Conservation (phyloP, 2,329 filamentous ascomycete species). For the Xylaria sp. region DNA sequence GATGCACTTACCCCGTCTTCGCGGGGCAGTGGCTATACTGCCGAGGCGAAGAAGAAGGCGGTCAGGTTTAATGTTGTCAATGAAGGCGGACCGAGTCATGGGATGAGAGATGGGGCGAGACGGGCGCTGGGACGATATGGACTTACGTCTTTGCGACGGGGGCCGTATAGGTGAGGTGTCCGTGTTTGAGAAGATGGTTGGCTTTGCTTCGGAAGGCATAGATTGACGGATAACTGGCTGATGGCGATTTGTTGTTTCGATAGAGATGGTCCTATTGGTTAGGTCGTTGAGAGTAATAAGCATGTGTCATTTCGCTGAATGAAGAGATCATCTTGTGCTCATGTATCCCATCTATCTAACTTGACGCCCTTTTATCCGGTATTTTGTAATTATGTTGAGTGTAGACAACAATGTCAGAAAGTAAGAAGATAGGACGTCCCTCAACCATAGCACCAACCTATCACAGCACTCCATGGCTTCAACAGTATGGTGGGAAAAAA, state of each 20-base stretch:
- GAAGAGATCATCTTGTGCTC: not conserved
- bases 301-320: too few species aligned
- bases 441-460: not conserved
- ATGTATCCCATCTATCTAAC: not conserved
- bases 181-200: not conserved
- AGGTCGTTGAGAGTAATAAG: constrained; percentile 1
- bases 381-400: not conserved
- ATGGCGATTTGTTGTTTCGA: too few species aligned
- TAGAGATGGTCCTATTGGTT: not conserved
- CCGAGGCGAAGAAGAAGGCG: constrained; percentile 30
- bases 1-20: not conserved
- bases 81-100: constrained; percentile 16
- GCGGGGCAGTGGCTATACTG: too few species aligned
- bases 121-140: constrained; percentile 29
- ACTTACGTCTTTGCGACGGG: constrained; percentile 22
- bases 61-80: constrained; percentile 29
- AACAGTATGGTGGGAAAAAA: not conserved
- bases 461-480: too few species aligned
- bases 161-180: constrained; percentile 16
- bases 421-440: not conserved
- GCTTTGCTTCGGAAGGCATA: not conserved
- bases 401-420: not conserved
- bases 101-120: constrained; percentile 31
- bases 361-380: not conserved
- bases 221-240: too few species aligned